Conservation (phyloP, 805 yeast species). For the Wickerhamomyces bovis region DNA sequence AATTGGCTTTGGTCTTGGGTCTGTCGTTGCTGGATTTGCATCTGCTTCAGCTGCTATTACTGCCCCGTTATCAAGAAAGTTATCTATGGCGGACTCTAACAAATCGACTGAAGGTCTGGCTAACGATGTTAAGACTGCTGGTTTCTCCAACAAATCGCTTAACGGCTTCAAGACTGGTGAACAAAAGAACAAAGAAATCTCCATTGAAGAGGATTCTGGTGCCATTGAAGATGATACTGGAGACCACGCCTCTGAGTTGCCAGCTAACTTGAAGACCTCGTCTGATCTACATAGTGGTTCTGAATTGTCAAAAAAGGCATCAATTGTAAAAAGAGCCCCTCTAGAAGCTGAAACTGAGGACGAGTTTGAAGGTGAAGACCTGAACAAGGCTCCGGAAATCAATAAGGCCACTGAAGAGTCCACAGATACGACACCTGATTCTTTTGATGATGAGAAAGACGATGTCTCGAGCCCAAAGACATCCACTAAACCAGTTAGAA, state of each 20-base stretch:
- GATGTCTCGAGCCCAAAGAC: neutral
- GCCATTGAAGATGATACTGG: too few relatives aligned
- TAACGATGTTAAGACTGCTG: neutral
- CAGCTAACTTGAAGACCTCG: neutral
- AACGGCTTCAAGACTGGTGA: neutral
- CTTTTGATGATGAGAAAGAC: neutral
- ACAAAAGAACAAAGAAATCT: too few relatives aligned
- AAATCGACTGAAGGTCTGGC: neutral
- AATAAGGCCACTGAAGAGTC: neutral
- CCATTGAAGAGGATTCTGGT: neutral
- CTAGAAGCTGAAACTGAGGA: neutral
- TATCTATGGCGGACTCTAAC: neutral
- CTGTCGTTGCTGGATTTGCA: neutral
- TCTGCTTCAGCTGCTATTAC: neutral
- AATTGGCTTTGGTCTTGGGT: neutral
- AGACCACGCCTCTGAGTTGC: neutral
- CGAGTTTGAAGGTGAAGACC: neutral
- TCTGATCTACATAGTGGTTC: neutral
- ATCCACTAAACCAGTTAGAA: neutral
- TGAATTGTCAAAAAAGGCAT: neutral
- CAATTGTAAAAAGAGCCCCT: neutral
- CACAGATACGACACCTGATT: neutral
- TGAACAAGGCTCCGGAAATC: neutral
- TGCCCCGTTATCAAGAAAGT: neutral
- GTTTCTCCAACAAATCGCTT: neutral